A percentile compares a stretch with the other conserved stretches of the same genome.
These are phyloP conservation scores for Nyssa sinensis DNA, from an alignment of 148 eudicot genomes.

Conservation along the genomic window DNA sequence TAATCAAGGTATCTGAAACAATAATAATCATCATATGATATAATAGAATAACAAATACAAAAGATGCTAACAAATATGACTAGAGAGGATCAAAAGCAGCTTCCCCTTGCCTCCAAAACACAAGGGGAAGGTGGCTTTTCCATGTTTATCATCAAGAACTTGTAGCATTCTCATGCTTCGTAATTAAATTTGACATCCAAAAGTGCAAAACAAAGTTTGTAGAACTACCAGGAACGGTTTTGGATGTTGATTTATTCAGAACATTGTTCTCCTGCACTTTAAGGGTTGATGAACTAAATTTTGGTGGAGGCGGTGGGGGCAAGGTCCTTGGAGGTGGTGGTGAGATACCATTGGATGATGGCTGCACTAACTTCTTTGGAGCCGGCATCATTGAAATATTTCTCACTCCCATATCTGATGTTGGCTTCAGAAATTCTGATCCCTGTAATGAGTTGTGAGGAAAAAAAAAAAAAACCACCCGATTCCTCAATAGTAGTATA, in stretches of 20 bases:
- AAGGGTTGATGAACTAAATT: conserved; percentile 27
- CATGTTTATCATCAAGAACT: background rate
- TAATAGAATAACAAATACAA: background rate
- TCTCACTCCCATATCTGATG: conserved; percentile 35
- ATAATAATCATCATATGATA: background rate
- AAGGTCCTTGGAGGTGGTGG: conserved; percentile 43
- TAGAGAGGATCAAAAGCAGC: background rate
- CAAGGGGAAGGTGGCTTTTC: background rate
- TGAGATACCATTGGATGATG: conserved; percentile 33
- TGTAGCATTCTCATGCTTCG: background rate
- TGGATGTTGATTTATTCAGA: conserved; percentile 26
- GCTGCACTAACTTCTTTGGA: conserved; percentile 38
- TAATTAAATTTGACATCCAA: background rate
- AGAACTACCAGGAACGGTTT: conserved; percentile 60
- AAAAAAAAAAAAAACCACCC: conserved; percentile 20
- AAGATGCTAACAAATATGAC: background rate
- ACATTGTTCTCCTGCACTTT: conserved; percentile 23
- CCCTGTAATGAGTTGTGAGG: conserved; percentile 49
- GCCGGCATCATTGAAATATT: conserved; percentile 33
- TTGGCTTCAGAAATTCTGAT: conserved; percentile 35
- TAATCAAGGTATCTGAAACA: conserved; percentile 74
- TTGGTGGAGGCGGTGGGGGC: conserved; percentile 44
- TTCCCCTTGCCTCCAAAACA: background rate
- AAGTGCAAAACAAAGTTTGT: background rate
- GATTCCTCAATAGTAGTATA: conserved; percentile 12